Conservation (phyloP, 805 yeast genomes). For the Monosporozyma siamensis region DNA sequence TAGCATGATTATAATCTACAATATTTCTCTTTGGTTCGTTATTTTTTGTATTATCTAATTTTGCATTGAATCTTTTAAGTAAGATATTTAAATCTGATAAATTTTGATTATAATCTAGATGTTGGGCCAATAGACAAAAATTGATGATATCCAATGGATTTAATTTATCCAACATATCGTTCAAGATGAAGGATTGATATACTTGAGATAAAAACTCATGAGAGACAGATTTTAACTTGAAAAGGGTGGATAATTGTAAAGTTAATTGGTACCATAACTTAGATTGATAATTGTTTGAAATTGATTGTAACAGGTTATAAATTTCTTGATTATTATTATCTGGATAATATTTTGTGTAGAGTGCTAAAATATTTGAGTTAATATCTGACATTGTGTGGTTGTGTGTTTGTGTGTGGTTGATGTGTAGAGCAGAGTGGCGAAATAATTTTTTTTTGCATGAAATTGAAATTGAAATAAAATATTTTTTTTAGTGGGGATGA, state of each 20-base stretch:
- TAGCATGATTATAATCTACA: background rate
- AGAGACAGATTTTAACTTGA: background rate
- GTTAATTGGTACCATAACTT: slow-evolving; percentile 1
- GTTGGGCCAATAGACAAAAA: background rate
- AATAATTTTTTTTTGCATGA: no score
- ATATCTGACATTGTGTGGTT: background rate
- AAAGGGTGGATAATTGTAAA: background rate
- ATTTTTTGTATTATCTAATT: background rate
- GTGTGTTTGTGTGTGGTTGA: no score
- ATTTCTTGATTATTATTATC: background rate
- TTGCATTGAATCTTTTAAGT: background rate
- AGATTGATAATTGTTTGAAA: background rate
- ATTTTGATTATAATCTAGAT: background rate
- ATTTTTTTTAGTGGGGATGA: no score
- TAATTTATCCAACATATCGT: background rate
- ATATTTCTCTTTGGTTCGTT: slow-evolving; percentile 1
- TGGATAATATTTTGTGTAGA: background rate
- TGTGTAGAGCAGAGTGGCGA: no score
- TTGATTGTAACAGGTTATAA: background rate
- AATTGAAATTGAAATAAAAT: no score
- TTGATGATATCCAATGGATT: background rate
- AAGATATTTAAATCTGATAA: background rate
- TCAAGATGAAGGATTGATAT: no score
- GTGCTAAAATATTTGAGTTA: background rate
- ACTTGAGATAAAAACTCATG: background rate